Conservation (phyloP, 2,329 filamentous ascomycete genomes). For the Penicillium glabrum region DNA sequence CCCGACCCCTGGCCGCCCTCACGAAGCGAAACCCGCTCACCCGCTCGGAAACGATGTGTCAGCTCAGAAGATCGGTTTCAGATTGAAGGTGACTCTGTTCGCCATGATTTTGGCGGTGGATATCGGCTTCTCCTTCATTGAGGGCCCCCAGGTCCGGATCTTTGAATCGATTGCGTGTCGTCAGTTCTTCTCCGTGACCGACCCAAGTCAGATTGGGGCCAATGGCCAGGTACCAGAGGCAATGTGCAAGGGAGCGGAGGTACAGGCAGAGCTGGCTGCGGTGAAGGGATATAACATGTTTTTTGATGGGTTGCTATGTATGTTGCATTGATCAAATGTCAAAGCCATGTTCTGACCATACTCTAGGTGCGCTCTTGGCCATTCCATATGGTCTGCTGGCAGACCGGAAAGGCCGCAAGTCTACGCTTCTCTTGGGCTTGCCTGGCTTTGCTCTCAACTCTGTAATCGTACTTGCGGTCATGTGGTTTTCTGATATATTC, state of each 20-base stretch:
- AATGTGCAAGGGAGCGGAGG: slow-evolving; percentile 50
- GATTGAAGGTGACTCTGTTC: slow-evolving; percentile 44
- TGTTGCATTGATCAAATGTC: slow-evolving; percentile 3
- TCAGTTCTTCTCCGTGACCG: slow-evolving; percentile 43
- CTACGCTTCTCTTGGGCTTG: slow-evolving; percentile 44
- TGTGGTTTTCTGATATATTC: slow-evolving; percentile 41
- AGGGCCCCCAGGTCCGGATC: slow-evolving; percentile 49
- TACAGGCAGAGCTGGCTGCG: slow-evolving; percentile 51
- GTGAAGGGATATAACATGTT: slow-evolving; percentile 53
- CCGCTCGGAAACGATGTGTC: slow-evolving; percentile 7
- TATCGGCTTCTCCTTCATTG: slow-evolving; percentile 45
- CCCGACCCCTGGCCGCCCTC: background rate
- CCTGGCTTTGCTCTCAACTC: slow-evolving; percentile 41
- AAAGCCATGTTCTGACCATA: slow-evolving; percentile 4
- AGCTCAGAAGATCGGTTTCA: slow-evolving; percentile 31
- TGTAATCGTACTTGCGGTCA: slow-evolving; percentile 32
- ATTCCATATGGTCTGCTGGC: slow-evolving; percentile 52
- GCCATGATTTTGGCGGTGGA: slow-evolving; percentile 46
- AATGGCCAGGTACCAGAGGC: slow-evolving; percentile 47
- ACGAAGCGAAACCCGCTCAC: slow-evolving; percentile 4
- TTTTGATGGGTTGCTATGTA: slow-evolving; percentile 46
- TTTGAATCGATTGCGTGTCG: slow-evolving; percentile 52
- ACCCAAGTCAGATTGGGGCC: slow-evolving; percentile 44
- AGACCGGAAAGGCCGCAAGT: slow-evolving; percentile 49
- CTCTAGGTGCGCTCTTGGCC: slow-evolving; percentile 45